Evolutionary conservation across 768 basidiomycete species (phyloP).

Genomic region (Pulveroboletus frians): DNA sequence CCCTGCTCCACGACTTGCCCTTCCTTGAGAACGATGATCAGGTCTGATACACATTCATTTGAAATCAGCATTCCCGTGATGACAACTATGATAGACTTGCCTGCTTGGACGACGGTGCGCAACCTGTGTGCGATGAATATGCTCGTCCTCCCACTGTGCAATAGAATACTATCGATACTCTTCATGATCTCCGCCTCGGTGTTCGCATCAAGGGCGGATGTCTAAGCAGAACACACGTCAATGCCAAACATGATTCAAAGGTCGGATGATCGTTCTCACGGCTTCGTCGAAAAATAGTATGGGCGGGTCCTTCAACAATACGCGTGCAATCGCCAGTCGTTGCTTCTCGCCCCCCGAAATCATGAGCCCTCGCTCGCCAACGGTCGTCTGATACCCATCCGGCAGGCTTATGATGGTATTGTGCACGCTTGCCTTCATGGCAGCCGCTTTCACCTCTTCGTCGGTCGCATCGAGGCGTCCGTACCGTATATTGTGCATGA

Average conservation of each 20-base stretch:
- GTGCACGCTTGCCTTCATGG: slow-evolving; percentile 84
- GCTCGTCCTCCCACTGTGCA: slow-evolving; percentile 79
- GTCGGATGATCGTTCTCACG: slow-evolving; percentile 42
- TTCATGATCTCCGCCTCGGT: slow-evolving; percentile 94
- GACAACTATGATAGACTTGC: slow-evolving; percentile 35
- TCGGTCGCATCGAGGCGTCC: slow-evolving; percentile 84
- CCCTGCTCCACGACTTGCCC: slow-evolving; percentile 90
- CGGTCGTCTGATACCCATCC: slow-evolving; percentile 83
- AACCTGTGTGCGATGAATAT: slow-evolving; percentile 96
- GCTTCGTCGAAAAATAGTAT: slow-evolving; percentile 99
- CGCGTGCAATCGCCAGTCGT: slow-evolving; percentile 87
- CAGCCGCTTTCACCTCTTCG: slow-evolving; percentile 81
- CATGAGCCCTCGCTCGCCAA: slow-evolving; percentile 96
- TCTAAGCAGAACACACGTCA: slow-evolving; percentile 42
- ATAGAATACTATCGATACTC: slow-evolving; percentile 78
- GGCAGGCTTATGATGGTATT: slow-evolving; percentile 74
- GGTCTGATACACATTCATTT: slow-evolving; percentile 43
- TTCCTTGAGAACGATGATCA: slow-evolving; percentile 92
- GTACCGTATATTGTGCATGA: slow-evolving; percentile 94
- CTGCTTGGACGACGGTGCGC: slow-evolving; percentile 87
- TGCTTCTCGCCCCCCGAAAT: slow-evolving; percentile 99
- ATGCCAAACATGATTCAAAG: neutral
- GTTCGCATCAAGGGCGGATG: slow-evolving; percentile 91
- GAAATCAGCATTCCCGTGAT: neutral
- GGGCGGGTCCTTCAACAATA: slow-evolving; percentile 89